Conservation (phyloP, 2,329 filamentous ascomycete species). For the Pseudogymnoascus sp. region DNA sequence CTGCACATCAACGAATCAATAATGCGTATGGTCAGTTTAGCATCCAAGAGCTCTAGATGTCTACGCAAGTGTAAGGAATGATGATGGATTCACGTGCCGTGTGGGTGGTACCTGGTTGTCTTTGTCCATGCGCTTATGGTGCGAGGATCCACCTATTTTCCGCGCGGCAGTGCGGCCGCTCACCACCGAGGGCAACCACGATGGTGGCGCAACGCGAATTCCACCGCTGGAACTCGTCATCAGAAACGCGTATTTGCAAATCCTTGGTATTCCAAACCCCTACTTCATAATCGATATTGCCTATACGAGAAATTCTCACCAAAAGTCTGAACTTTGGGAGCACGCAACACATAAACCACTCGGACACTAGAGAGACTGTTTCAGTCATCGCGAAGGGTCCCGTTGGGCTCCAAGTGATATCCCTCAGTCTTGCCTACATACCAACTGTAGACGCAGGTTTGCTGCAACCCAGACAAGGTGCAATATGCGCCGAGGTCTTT, state of each 20-base stretch:
- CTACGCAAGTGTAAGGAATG: not conserved
- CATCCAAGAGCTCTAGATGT: not conserved
- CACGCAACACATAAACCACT: not conserved
- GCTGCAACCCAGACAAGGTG: constrained; percentile 1
- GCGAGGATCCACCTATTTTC: not conserved
- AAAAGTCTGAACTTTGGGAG: not conserved
- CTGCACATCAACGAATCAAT: constrained; percentile 1
- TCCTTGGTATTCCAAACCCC: not conserved
- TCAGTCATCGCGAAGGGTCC: not conserved
- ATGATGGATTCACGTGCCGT: constrained; percentile 3
- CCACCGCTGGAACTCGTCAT: constrained; percentile 1
- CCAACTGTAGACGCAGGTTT: not conserved
- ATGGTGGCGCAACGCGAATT: constrained; percentile 3
- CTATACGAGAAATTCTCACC: not conserved
- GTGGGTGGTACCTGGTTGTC: constrained; percentile 2
- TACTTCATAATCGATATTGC: not conserved
- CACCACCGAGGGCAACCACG: not conserved
- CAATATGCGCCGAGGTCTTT: not conserved
- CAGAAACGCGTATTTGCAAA: constrained; percentile 5
- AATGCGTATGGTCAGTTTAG: not conserved
- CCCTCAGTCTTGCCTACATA: not conserved
- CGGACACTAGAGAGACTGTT: not conserved
- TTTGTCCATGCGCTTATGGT: not conserved
- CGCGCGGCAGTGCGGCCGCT: constrained; percentile 2
- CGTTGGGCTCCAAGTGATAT: not conserved